Base-by-base conservation (phyloP, 331 rosid species). In the Prunus yedoensis region DNA sequence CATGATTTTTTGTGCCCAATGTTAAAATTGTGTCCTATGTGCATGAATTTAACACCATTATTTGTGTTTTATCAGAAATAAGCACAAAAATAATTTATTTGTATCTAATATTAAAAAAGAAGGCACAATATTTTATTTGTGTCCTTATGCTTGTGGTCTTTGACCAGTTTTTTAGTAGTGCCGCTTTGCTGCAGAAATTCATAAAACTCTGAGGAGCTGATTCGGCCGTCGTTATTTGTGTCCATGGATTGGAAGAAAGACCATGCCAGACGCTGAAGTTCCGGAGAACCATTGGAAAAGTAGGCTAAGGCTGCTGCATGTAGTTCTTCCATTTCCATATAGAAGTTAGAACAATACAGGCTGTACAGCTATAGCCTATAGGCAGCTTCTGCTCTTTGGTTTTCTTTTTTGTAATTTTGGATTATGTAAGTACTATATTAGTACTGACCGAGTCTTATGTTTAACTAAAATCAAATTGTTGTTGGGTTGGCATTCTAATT, bases 321-420 rank as follows among this genome's bases (percentile, higher is more conserved):
- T 17, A 74, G 68, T 18, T 47, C 49, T 60, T 74, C 69, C 60
- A 61, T 74, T 71, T 71, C 75, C 75, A 28, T 16, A 18, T 52
- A 17, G 57, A 32, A 32, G 38, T 32, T 32, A 32, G 38, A 52
- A 52, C 21, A 17, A 21, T 21, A 21, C 23, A 21, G 23, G 23
- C 23, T 21, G 10, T 2, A 17, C 57, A 7, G 20, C 57, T 5
- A 32, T 4, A 32, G 38, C 38, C 7, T 32, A 32, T 5, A 8
- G 3, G 57, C 57, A 25, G 60, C 27, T 54, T 8, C 21, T 54
- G 25, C 27, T n/a, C 5, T n/a, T 11, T 0, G 25, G 60, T 54
- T 20, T 1, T 21, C 1, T 8, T 54, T 17, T 1, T 54, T 18
- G 6, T 5, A 18, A 3, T 58, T 58, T 58, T 23, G 14, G 30